Evolutionary conservation across 306 rosid species (phyloP).

Genomic region (Carpinus fangiana): DNA sequence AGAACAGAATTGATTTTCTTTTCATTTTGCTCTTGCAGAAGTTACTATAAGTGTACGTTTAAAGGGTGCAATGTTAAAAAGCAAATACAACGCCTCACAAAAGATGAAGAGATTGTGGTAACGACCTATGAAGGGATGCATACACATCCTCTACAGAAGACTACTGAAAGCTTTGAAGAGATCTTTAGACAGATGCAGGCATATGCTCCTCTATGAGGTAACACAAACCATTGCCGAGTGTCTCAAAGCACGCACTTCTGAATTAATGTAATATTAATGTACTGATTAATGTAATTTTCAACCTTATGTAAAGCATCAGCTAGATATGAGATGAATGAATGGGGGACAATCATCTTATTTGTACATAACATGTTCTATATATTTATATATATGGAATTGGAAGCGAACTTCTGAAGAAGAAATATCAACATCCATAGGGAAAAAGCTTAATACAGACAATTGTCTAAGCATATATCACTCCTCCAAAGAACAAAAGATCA

Average conservation of each 20-base stretch:
- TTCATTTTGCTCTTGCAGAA: slow-evolving; percentile 34
- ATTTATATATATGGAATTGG: not conserved
- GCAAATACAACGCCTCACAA: slow-evolving; percentile 57
- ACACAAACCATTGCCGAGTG: not conserved
- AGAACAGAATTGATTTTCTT: not conserved
- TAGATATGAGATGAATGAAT: not conserved
- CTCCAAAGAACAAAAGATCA: not conserved
- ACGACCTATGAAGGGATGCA: slow-evolving; percentile 61
- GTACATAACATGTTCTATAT: not conserved
- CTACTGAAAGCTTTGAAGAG: slow-evolving; percentile 39
- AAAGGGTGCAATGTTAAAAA: slow-evolving; percentile 69
- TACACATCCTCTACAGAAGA: slow-evolving; percentile 36
- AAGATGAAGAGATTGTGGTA: slow-evolving; percentile 54
- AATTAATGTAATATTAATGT: not conserved
- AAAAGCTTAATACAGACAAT: not conserved
- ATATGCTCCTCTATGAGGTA: slow-evolving; percentile 9
- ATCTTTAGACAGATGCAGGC: slow-evolving; percentile 34
- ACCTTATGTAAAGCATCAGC: not conserved
- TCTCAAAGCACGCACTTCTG: not conserved
- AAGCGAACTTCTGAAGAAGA: not conserved
- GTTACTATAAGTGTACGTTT: slow-evolving; percentile 66
- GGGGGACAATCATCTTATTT: not conserved
- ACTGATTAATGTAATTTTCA: no score
- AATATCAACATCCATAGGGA: not conserved
- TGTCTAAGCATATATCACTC: not conserved